These are phyloP conservation scores for Coemansia sp. DNA, from an alignment of 192 early-diverging fungal genomes.

Conservation along the genomic window DNA sequence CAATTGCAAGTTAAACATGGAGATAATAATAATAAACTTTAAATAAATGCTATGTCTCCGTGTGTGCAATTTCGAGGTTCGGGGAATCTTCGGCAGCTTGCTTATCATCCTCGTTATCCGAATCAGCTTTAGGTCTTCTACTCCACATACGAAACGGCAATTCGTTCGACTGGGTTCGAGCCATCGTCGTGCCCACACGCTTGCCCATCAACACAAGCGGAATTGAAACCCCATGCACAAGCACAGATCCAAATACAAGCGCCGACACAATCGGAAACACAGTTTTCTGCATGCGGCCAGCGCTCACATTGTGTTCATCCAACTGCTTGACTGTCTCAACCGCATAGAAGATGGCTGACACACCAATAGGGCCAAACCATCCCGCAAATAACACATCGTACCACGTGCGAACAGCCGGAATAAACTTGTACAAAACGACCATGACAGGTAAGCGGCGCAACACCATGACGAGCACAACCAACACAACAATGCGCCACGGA, in stretches of 20 bases:
- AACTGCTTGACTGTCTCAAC: constrained; percentile 47
- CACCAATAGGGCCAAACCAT: constrained; percentile 91
- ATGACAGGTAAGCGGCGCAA: constrained; percentile 74
- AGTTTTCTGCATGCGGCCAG: constrained; percentile 1
- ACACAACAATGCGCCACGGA: constrained; percentile 68
- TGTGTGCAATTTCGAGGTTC: neutral
- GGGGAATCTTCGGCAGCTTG: neutral
- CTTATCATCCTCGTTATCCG: neutral
- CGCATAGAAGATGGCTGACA: constrained; percentile 62
- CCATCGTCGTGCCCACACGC: constrained; percentile 31
- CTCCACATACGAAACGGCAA: constrained; percentile 4
- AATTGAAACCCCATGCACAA: constrained; percentile 82
- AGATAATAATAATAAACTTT: neutral
- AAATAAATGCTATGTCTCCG: neutral
- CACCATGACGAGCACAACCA: constrained; percentile 63
- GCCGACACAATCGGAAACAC: constrained; percentile 66
- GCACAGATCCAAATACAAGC: constrained; percentile 75
- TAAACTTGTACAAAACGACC: constrained; percentile 60
- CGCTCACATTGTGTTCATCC: constrained; percentile 29
- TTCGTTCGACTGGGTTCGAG: constrained; percentile 14
- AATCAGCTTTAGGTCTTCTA: neutral
- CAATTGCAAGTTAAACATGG: neutral
- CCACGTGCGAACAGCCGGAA: constrained; percentile 69
- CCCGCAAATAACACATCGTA: constrained; percentile 80
- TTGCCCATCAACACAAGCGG: constrained; percentile 69